These are phyloP conservation scores for Cordyceps tenuipes DNA, from an alignment of 2,329 filamentous ascomycete genomes.

Conservation along the genomic window DNA sequence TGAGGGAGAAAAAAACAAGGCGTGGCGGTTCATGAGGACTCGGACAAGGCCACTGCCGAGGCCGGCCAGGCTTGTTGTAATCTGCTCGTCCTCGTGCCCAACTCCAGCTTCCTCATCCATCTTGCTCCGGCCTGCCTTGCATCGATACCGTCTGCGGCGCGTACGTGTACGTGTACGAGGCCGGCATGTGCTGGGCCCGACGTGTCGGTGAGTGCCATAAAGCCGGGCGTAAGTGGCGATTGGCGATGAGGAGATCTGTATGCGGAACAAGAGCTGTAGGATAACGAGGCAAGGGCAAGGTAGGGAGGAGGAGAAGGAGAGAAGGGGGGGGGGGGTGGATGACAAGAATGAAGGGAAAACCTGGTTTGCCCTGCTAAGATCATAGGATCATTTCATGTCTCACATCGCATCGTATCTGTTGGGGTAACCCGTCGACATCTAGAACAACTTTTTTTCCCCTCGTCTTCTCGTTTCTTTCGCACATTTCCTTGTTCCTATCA, in stretches of 20 bases:
- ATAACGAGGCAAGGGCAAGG: too few species aligned
- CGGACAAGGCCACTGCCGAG: constrained; percentile 41
- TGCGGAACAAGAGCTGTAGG: too few species aligned
- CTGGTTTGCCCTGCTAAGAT: not conserved
- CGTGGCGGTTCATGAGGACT: constrained; percentile 33
- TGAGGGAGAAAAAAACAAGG: constrained; percentile 20
- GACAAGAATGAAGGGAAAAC: too few species aligned
- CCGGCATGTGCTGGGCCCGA: not conserved
- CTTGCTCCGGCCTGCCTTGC: constrained; percentile 34
- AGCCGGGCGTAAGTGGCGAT: not conserved
- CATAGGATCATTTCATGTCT: not conserved
- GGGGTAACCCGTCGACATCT: not conserved
- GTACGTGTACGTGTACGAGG: not conserved
- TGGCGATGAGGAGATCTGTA: too few species aligned
- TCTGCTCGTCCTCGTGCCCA: constrained; percentile 36
- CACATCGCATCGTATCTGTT: not conserved
- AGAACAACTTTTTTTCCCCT: not conserved
- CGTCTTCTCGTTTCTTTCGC: not conserved
- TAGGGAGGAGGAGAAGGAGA: not conserved
- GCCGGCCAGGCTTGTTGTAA: constrained; percentile 35
- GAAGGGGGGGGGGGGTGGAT: too few species aligned
- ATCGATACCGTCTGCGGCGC: constrained; percentile 26
- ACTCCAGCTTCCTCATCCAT: constrained; percentile 35
- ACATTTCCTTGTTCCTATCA: too few species aligned
- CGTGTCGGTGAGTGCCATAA: not conserved